Evolutionary conservation across 345 rosid species (phyloP).

Genomic region (Viola odorata): DNA sequence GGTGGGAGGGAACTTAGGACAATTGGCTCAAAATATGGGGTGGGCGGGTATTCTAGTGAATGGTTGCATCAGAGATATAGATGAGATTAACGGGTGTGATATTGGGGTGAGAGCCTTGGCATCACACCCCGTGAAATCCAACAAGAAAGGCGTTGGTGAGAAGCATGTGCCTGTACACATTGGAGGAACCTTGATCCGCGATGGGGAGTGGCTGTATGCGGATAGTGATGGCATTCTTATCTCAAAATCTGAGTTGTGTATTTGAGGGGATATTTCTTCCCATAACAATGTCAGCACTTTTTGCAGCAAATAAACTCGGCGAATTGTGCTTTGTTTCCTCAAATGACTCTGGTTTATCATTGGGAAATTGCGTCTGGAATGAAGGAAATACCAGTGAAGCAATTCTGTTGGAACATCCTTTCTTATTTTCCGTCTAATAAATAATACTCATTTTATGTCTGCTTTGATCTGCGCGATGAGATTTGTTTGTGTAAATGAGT

Average conservation of each 20-base stretch:
- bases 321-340: background rate
- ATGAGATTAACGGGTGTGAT: slow-evolving; percentile 69
- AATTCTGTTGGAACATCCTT: no score
- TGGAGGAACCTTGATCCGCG: slow-evolving; percentile 53
- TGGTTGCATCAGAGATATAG: slow-evolving; percentile 81
- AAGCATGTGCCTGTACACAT: slow-evolving; percentile 51
- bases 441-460: no score
- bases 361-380: no score
- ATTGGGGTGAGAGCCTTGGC: slow-evolving; percentile 81
- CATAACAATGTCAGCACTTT: background rate
- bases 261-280: slow-evolving; percentile 26
- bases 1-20: slow-evolving; percentile 72
- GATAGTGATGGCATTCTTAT: slow-evolving; percentile 77
- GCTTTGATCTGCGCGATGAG: no score
- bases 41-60: slow-evolving; percentile 76
- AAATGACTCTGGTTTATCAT: no score
- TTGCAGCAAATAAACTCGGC: background rate
- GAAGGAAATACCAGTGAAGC: no score
- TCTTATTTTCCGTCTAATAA: no score
- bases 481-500: no score
- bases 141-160: slow-evolving; percentile 74
- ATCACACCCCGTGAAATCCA: slow-evolving; percentile 68
- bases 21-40: slow-evolving; percentile 72
- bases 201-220: slow-evolving; percentile 86
- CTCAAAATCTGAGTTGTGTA: slow-evolving; percentile 53